Evolutionary conservation across 768 basidiomycete genomes (phyloP).

Genomic region (Pleurotus giganteus): DNA sequence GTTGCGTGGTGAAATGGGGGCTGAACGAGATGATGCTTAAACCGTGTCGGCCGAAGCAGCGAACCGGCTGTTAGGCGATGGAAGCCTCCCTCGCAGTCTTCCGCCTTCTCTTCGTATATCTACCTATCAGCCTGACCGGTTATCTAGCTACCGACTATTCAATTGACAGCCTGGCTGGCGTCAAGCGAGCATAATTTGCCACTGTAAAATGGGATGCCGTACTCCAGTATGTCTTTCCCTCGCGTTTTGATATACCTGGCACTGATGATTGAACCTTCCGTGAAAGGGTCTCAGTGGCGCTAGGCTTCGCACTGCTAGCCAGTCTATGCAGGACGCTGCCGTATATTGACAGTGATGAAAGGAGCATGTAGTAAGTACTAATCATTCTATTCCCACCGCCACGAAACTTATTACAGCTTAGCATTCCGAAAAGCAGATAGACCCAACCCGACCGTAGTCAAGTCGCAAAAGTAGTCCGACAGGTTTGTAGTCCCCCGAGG

Average conservation of each 20-base stretch:
- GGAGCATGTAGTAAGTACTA: constrained; percentile 99
- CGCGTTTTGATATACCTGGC: not conserved
- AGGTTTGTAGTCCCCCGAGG: too few relatives aligned
- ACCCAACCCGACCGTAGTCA: too few relatives aligned
- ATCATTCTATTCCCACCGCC: not conserved
- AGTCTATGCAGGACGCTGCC: constrained; percentile 71
- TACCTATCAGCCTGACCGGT: not conserved
- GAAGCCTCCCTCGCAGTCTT: constrained; percentile 50
- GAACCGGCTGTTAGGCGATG: constrained; percentile 34
- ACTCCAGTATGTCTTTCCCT: constrained; percentile 83
- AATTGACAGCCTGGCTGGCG: constrained; percentile 98
- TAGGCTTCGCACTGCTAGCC: constrained; percentile 18
- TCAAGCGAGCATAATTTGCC: constrained; percentile 99
- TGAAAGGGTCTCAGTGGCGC: constrained; percentile 54
- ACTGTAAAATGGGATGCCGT: constrained; percentile 94
- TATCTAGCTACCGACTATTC: constrained; percentile 79
- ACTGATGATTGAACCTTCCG: constrained; percentile 60
- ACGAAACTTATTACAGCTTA: constrained; percentile 27
- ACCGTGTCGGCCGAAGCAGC: constrained; percentile 32
- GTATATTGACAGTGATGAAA: constrained; percentile 99
- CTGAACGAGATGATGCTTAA: constrained; percentile 92
- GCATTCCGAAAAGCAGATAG: too few relatives aligned
- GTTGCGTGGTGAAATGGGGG: constrained; percentile 95
- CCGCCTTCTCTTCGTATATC: constrained; percentile 36
- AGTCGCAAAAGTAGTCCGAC: too few relatives aligned